Conservation (phyloP, 2,329 filamentous ascomycete genomes). For the Rhynchosporium secalis region DNA sequence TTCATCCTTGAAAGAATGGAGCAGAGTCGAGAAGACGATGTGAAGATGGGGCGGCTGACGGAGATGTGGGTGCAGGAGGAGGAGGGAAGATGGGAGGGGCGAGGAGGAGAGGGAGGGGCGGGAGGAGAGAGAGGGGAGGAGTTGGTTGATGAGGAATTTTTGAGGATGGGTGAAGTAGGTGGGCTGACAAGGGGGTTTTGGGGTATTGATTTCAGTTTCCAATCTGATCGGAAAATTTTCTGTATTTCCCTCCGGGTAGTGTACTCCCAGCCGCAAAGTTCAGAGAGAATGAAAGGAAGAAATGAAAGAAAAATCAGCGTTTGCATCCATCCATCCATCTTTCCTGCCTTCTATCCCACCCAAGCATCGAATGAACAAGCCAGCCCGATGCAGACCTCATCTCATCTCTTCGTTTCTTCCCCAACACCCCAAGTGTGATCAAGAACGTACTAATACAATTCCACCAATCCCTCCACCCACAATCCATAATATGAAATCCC, state of each 20-base stretch:
- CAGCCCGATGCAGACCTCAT: background rate
- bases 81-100: background rate
- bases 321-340: background rate
- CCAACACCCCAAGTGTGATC: background rate
- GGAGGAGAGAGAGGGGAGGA: background rate
- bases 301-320: background rate
- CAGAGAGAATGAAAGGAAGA: background rate
- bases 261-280: background rate
- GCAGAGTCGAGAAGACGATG: background rate
- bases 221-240: background rate
- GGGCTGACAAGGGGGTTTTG: background rate
- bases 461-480: background rate
- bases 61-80: background rate
- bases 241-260: background rate
- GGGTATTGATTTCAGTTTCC: background rate
- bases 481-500: background rate
- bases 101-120: constrained; percentile 1
- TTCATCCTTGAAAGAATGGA: too few species aligned
- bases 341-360: background rate
- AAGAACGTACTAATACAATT: constrained; percentile 1
- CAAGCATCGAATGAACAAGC: background rate
- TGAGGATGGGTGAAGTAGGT: background rate
- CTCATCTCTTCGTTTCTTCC: background rate
- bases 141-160: background rate
- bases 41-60: background rate